These are phyloP conservation scores for Arctostaphylos glauca DNA, from an alignment of 148 eudicot species.

Conservation along the genomic window DNA sequence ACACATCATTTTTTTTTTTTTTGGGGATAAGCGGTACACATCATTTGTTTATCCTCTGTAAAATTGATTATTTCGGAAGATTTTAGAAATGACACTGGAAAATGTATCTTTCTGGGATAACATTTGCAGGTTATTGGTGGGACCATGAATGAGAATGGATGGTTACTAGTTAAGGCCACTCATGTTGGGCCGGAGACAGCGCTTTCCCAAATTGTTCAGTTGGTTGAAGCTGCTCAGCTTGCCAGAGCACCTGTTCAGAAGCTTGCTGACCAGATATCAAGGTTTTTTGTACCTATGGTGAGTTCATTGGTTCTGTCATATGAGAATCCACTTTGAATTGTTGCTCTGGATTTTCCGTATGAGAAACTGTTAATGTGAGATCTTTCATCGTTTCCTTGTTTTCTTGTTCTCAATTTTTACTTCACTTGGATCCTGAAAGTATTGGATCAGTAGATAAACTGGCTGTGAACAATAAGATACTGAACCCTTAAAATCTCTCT, in stretches of 20 bases:
- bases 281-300: conserved; percentile 84
- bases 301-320: conserved; percentile 25
- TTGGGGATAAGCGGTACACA: conserved; percentile 32
- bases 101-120: not conserved
- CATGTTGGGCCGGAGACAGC: conserved; percentile 97
- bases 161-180: conserved; percentile 77
- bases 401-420: not conserved
- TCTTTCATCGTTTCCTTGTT: not conserved
- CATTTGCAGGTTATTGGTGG: conserved; percentile 87
- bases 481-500: not conserved
- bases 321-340: not conserved
- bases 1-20: conserved; percentile 4
- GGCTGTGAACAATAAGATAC: not conserved
- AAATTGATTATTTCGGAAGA: conserved; percentile 2
- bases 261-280: conserved; percentile 91
- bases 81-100: conserved; percentile 8
- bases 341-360: not conserved
- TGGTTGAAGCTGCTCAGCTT: conserved; percentile 97
- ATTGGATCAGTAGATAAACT: not conserved
- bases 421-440: not conserved
- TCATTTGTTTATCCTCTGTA: not conserved
- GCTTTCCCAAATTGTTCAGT: conserved; percentile 94
- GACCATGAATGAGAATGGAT: conserved; percentile 93
- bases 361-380: not conserved
- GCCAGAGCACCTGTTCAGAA: conserved; percentile 98